These are phyloP conservation scores for Garcia nutans DNA, from an alignment of 345 rosid genomes.

Conservation along the genomic window DNA sequence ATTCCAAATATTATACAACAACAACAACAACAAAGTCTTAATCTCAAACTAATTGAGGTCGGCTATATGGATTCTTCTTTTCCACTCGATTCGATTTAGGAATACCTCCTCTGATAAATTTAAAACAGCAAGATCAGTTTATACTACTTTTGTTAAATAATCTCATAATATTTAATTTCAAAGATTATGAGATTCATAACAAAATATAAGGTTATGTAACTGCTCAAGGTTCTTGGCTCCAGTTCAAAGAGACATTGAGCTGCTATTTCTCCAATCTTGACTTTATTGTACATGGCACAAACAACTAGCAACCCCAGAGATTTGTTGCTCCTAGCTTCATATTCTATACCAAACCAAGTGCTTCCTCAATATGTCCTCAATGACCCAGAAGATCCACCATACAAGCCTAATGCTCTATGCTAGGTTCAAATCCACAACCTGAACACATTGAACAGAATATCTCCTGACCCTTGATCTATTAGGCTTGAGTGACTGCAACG, in stretches of 20 bases:
- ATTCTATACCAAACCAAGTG: conserved; percentile 15
- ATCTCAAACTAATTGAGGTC: too few species aligned
- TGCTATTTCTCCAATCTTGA: conserved; percentile 27
- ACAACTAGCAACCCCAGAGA: conserved; percentile 30
- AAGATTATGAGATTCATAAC: conserved; percentile 21
- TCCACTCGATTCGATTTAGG: too few species aligned
- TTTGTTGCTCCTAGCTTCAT: conserved; percentile 14
- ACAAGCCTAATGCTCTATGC: conserved; percentile 13
- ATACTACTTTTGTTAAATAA: conserved; percentile 4
- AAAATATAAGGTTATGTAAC: conserved; percentile 24
- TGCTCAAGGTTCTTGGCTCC: conserved; percentile 29
- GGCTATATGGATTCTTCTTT: too few species aligned
- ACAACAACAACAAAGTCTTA: too few species aligned
- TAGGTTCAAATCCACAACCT: conserved; percentile 16
- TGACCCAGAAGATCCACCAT: conserved; percentile 24
- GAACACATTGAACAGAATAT: conserved; percentile 19
- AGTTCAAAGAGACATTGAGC: conserved; percentile 24
- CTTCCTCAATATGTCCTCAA: conserved; percentile 24
- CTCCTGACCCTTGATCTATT: conserved; percentile 20
- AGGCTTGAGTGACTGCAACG: conserved; percentile 31
- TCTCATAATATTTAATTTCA: conserved; percentile 7
- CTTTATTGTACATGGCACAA: conserved; percentile 25
- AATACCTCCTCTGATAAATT: too few species aligned
- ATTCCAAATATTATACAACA: conserved; percentile 9
- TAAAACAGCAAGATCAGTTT: too few species aligned